Evolutionary conservation across 2,329 filamentous ascomycete species (phyloP).

Genomic region (Pezicula carpinea): DNA sequence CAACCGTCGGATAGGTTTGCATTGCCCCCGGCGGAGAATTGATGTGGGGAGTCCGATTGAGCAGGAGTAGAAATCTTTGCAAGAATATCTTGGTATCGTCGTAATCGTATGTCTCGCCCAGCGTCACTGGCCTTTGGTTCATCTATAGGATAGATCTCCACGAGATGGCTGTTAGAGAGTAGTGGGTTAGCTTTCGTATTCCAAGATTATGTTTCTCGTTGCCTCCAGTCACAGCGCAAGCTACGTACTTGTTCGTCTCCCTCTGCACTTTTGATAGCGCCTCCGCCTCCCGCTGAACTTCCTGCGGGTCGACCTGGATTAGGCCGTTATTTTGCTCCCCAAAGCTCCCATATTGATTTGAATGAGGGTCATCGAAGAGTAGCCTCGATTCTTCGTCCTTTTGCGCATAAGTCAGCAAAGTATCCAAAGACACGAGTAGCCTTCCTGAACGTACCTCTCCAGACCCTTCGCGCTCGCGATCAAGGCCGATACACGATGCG

Average conservation of each 20-base stretch:
- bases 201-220: neutral
- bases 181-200: slow-evolving; percentile 12
- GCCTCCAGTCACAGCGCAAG: neutral
- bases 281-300: slow-evolving; percentile 60
- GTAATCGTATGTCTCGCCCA: slow-evolving; percentile 50
- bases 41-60: slow-evolving; percentile 31
- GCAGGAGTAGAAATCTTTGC: slow-evolving; percentile 51
- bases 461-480: slow-evolving; percentile 41
- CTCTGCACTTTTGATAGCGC: slow-evolving; percentile 60
- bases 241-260: slow-evolving; percentile 56
- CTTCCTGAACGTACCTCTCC: slow-evolving; percentile 43
- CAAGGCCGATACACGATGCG: slow-evolving; percentile 53
- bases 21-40: slow-evolving; percentile 23
- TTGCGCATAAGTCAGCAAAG: neutral
- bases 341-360: slow-evolving; percentile 59
- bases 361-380: slow-evolving; percentile 56
- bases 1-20: slow-evolving; percentile 35
- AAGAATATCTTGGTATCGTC: slow-evolving; percentile 58
- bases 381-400: slow-evolving; percentile 40
- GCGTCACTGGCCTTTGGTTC: slow-evolving; percentile 47
- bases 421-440: slow-evolving; percentile 4
- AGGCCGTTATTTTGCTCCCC: slow-evolving; percentile 47
- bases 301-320: slow-evolving; percentile 53
- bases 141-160: slow-evolving; percentile 63
- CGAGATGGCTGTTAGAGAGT: slow-evolving; percentile 49